Base-by-base conservation (phyloP, 2,329 filamentous ascomycete species). In the Fusarium sulawesiense region DNA sequence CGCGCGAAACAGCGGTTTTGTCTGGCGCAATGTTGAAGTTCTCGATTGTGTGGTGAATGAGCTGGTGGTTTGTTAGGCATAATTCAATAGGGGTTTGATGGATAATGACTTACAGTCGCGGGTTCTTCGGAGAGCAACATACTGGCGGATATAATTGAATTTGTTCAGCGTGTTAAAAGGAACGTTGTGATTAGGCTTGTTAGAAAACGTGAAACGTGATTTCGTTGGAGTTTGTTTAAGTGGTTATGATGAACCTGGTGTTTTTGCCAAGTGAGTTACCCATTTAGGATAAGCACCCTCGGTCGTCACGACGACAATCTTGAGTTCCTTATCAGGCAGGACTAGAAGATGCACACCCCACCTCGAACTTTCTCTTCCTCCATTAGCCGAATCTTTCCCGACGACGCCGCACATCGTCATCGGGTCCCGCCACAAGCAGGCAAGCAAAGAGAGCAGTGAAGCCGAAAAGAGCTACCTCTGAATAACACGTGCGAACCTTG, bases 81-180 rank as follows among this genome's bases (percentile, higher is more conserved):
- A 44, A 10, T 53, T 14, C 34, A 30, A 37, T 42, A 30, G 32
- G 57, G 20, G 18, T 16, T n/a, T n/a, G 13, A 51, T 11, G 29
- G 8, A 23, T 27, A 25, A n/a, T 32, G 47, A 49, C 88, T 66
- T 88, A 97, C 93, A 46, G 91, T 91, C 46, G 92, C 92, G 72
- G 94, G 95, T 80, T 96, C 93, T 83, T 98, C 94, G 82, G 97
- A 93, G 82, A 98, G 93, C 79, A 98, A 87, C 92, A 98, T 98
- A 70, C 82, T 93, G 83, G 66, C 56, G 60, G 60, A 6, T 37
- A 20, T 6, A 30, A 3, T n/a, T 14, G 16, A 21, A 3, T 16
- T 13, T 53, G 7, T 21, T 34, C 11, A 12, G 7, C 5, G 4
- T 6, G 7, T 7, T 27, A 8, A 10, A 11, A 3, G 21, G 13